A percentile compares a stretch with the other conserved stretches of the same genome.
phyloP scores from a whole-genome alignment of 176 grass and related monocot species.

The Eremochloa ophiuroides region DNA sequence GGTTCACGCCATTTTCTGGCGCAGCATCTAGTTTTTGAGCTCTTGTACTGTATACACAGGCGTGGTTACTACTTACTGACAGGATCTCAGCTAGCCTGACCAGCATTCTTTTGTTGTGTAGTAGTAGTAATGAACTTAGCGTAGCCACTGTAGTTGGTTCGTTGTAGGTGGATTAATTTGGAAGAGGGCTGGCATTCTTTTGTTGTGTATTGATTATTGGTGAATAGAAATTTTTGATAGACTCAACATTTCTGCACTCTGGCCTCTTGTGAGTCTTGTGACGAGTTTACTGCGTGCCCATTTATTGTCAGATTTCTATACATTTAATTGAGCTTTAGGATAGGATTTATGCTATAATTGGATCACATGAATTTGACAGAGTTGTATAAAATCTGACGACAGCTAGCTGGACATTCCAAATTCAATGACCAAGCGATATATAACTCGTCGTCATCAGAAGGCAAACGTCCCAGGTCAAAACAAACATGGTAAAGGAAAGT shows the following conservation, averaged over 20 bases:
- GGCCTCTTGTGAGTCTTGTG: background rate
- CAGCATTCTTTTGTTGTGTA: background rate
- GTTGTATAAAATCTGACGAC: no score
- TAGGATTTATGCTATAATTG: no score
- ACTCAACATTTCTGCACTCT: background rate
- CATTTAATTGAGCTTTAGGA: background rate
- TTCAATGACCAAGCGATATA: background rate
- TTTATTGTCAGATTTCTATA: background rate
- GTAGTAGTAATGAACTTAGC: background rate
- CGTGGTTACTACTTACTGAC: background rate
- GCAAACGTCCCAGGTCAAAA: background rate
- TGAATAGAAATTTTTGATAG: background rate
- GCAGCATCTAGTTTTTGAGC: background rate
- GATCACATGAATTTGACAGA: no score
- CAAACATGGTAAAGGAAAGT: background rate
- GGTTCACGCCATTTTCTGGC: slow-evolving; percentile 25
- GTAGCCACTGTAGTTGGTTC: background rate
- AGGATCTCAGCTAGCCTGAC: background rate
- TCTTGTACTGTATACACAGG: background rate
- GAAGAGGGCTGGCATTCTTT: background rate
- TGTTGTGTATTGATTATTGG: background rate
- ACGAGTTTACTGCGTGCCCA: background rate
- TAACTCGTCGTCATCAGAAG: no score
- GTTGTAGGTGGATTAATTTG: background rate
- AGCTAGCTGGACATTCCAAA: no score